phyloP scores from a whole-genome alignment of 768 basidiomycete species.

The Dacryopinax spathularia region DNA sequence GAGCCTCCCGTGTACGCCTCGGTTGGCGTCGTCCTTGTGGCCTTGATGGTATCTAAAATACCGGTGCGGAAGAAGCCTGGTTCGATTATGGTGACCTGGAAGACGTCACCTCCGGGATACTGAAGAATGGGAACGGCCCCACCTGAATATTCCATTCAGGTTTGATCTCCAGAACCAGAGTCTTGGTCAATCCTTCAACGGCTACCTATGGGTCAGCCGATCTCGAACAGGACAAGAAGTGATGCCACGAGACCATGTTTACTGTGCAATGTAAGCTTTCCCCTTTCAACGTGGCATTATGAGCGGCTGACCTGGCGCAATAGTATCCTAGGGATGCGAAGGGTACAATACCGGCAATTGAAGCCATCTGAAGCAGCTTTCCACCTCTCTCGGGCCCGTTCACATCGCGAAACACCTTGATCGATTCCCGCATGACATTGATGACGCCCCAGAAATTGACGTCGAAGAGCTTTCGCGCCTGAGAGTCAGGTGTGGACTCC shows the following conservation, averaged over 20 bases:
- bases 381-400: constrained; percentile 6
- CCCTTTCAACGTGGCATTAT: neutral
- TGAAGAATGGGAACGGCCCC: neutral
- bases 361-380: neutral
- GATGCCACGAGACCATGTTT: neutral
- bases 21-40: neutral
- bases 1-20: neutral
- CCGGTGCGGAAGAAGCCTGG: neutral
- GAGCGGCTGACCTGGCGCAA: neutral
- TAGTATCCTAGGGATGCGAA: neutral
- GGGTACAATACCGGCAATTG: neutral
- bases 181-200: neutral
- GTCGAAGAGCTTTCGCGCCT: constrained; percentile 29
- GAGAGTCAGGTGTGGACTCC: constrained; percentile 27
- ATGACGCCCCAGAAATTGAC: constrained; percentile 28
- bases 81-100: neutral
- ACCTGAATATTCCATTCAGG: constrained; percentile 2
- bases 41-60: neutral
- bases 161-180: neutral
- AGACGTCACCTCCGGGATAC: neutral
- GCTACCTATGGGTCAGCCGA: neutral
- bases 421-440: constrained; percentile 21
- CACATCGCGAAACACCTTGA: neutral
- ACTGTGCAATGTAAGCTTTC: neutral
- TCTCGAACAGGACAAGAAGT: neutral